Percentiles rank a stretch among this genome's conserved stretches.
Conservation (phyloP, 1,284 basidiomycete species). For the Rhodotorula sp. region DNA sequence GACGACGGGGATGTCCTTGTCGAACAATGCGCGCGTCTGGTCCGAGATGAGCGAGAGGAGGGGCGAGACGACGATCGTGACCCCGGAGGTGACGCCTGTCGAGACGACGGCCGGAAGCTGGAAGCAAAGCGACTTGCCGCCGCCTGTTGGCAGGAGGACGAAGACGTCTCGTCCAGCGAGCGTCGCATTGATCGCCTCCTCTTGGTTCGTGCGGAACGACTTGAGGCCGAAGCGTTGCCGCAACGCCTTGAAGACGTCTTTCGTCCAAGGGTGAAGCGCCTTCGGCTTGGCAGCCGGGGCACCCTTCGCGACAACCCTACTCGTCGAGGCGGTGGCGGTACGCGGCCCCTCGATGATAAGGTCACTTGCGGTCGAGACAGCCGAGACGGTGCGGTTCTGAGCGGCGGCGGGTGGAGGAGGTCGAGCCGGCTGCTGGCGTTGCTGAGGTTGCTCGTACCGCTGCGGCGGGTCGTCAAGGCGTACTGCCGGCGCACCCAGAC, state of each 20-base stretch:
- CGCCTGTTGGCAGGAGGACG: constrained; percentile 95
- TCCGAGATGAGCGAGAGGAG: constrained; percentile 87
- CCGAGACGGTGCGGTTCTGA: constrained; percentile 8
- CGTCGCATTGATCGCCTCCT: constrained; percentile 79
- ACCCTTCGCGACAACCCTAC: constrained; percentile 2
- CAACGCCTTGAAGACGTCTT: constrained; percentile 65
- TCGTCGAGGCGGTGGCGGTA: not conserved
- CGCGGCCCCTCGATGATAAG: constrained; percentile 3
- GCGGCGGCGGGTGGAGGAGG: no score
- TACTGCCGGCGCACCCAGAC: not conserved
- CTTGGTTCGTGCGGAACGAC: constrained; percentile 77
- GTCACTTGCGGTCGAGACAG: constrained; percentile 13
- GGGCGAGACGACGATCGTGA: constrained; percentile 88
- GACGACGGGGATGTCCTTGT: constrained; percentile 65
- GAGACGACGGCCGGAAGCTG: constrained; percentile 82
- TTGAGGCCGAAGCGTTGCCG: constrained; percentile 66
- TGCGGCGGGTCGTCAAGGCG: not conserved
- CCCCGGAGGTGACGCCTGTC: constrained; percentile 68
- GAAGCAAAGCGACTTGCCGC: constrained; percentile 85
- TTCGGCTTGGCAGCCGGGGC: not conserved
- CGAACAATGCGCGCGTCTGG: constrained; percentile 72
- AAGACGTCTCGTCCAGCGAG: constrained; percentile 83
- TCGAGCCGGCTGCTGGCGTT: not conserved
- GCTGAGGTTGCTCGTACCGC: not conserved
- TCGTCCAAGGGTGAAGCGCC: constrained; percentile 52